Evolutionary conservation across 1,139 yeast genomes (phyloP).

Genomic region (Scheffersomyces illinoinensis): DNA sequence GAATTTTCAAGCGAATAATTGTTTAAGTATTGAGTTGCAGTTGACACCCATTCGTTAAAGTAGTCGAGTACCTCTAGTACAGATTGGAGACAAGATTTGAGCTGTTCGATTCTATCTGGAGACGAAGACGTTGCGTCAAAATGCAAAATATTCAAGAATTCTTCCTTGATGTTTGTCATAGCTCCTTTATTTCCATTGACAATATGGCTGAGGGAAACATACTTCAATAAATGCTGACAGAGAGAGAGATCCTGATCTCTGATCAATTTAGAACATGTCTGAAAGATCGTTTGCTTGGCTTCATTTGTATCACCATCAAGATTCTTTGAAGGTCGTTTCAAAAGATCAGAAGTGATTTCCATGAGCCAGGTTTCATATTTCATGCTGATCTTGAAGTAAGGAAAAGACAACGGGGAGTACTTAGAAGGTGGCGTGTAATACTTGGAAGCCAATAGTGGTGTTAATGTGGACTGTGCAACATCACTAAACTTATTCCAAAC

Average conservation of each 20-base stretch:
- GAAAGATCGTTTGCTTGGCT: constrained; percentile 48
- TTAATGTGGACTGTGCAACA: constrained; percentile 70
- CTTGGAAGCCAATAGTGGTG: constrained; percentile 73
- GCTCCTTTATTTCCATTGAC: constrained; percentile 49
- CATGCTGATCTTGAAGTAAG: constrained; percentile 37
- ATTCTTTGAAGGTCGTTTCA: constrained; percentile 39
- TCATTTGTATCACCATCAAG: constrained; percentile 10
- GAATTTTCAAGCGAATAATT: constrained; percentile 19
- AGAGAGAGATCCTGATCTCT: constrained; percentile 71
- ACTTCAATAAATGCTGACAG: constrained; percentile 76
- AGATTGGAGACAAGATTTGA: constrained; percentile 67
- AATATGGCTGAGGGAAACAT: constrained; percentile 68
- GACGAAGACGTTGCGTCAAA: constrained; percentile 44
- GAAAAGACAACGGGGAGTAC: constrained; percentile 32
- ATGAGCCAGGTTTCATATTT: constrained; percentile 64
- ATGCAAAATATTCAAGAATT: constrained; percentile 58
- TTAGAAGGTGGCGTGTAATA: constrained; percentile 60
- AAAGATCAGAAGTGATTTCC: constrained; percentile 63
- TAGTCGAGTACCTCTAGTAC: constrained; percentile 82
- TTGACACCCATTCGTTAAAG: constrained; percentile 71
- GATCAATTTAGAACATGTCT: constrained; percentile 66
- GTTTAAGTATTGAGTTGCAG: constrained; percentile 32
- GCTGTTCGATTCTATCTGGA: constrained; percentile 55
- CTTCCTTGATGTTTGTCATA: constrained; percentile 50
- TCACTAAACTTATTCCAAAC: constrained; percentile 69